phyloP scores from a whole-genome alignment of 495 filamentous ascomycete species.

The Penicillium ochrochloron region DNA sequence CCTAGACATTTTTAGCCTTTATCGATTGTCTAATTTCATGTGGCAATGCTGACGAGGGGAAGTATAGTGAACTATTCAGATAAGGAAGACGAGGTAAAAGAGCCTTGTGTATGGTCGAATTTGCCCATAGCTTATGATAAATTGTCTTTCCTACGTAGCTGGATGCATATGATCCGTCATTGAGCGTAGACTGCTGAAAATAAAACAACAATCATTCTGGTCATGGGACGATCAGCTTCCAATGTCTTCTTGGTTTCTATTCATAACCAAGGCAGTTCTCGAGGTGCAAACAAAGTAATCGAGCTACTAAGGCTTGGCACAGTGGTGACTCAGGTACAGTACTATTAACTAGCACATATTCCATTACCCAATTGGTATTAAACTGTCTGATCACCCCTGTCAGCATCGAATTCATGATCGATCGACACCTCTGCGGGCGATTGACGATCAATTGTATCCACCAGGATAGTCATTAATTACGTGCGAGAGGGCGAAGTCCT shows the following conservation, averaged over 20 bases:
- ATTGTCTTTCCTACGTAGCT: neutral
- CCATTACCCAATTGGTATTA: constrained; percentile 9
- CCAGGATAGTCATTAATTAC: neutral
- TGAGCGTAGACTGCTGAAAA: neutral
- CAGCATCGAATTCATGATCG: constrained; percentile 27
- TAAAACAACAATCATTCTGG: neutral
- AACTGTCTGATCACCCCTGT: constrained; percentile 32
- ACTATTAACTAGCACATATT: constrained; percentile 14
- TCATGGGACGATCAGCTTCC: neutral
- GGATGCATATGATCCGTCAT: neutral
- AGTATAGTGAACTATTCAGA: no score
- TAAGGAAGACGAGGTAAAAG: neutral
- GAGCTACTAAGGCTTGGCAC: neutral
- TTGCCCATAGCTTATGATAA: neutral
- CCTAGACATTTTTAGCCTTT: neutral
- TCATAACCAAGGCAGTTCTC: neutral
- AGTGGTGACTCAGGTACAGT: neutral
- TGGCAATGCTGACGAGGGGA: constrained; percentile 8
- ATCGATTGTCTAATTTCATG: constrained; percentile 3
- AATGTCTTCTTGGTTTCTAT: no score
- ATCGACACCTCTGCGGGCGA: constrained; percentile 26
- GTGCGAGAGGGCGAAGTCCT: constrained; percentile 10
- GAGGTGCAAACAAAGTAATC: constrained; percentile 1
- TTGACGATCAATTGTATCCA: constrained; percentile 22
- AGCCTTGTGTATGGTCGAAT: no score